A percentile compares a stretch with the other conserved stretches of the same genome.
phyloP scores from a whole-genome alignment of 2,329 filamentous ascomycete genomes.

The Alternaria dauci region DNA sequence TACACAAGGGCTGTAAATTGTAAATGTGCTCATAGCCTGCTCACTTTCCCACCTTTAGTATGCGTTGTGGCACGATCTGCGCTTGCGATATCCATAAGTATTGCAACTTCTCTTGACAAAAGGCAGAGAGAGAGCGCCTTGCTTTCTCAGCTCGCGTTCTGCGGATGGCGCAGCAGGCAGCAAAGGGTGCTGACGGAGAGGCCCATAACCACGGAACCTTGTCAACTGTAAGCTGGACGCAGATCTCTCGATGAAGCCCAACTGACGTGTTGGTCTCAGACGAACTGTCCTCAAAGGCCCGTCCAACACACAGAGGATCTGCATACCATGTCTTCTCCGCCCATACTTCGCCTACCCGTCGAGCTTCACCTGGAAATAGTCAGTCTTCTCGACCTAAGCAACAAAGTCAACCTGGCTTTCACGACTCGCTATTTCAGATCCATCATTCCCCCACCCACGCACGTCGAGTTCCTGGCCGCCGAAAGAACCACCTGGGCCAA shows the following conservation, averaged over 20 bases:
- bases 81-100: neutral
- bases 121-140: neutral
- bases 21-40: constrained; percentile 10
- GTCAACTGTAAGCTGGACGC: constrained; percentile 11
- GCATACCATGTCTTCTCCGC: constrained; percentile 23
- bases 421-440: constrained; percentile 31
- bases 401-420: constrained; percentile 25
- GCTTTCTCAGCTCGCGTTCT: neutral
- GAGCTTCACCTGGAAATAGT: constrained; percentile 37
- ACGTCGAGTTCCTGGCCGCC: constrained; percentile 31
- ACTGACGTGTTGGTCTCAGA: constrained; percentile 7
- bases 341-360: constrained; percentile 32
- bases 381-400: constrained; percentile 32
- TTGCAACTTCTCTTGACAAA: neutral
- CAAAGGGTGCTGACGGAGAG: neutral
- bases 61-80: neutral
- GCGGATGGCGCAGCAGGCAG: neutral
- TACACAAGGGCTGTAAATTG: constrained; percentile 11
- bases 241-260: neutral
- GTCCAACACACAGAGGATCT: neutral
- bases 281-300: neutral
- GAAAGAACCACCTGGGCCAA: constrained; percentile 33
- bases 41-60: neutral
- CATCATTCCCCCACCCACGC: constrained; percentile 29
- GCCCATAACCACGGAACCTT: neutral